Conservation (phyloP, 1,139 yeast genomes). For the Pneumocystis carinii region DNA sequence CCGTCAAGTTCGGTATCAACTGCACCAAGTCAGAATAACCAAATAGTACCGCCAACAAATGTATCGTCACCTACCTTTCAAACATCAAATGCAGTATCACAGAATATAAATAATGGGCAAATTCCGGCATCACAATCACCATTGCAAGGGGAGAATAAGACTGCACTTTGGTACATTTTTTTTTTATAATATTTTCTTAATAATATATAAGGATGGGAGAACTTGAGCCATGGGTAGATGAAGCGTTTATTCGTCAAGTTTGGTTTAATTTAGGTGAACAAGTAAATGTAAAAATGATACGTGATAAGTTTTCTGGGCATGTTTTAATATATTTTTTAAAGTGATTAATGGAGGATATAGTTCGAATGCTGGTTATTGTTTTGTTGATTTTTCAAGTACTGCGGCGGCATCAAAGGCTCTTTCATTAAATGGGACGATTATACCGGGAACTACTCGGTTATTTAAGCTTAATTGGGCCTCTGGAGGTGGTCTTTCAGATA, state of each 20-base stretch:
- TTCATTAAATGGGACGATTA: constrained; percentile 48
- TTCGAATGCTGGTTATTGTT: constrained; percentile 56
- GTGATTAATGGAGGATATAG: constrained; percentile 1
- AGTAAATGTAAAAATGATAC: constrained; percentile 47
- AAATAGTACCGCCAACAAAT: constrained; percentile 10
- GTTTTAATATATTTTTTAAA: not conserved
- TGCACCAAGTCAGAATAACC: constrained; percentile 2
- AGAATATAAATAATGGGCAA: not conserved
- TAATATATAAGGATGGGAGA: constrained; percentile 76
- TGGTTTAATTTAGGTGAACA: constrained; percentile 47
- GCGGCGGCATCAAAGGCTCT: constrained; percentile 56
- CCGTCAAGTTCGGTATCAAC: not conserved
- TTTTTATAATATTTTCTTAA: not conserved
- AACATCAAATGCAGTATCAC: constrained; percentile 6
- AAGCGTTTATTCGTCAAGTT: constrained; percentile 44
- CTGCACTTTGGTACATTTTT: not conserved
- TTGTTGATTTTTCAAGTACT: constrained; percentile 59
- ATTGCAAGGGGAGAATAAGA: constrained; percentile 8
- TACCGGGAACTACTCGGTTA: constrained; percentile 46
- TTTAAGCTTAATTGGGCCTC: constrained; percentile 81
- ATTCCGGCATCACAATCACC: constrained; percentile 9
- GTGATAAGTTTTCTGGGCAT: constrained; percentile 32
- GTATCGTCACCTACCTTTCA: constrained; percentile 7
- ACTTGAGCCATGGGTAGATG: constrained; percentile 75
- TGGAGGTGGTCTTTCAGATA: constrained; percentile 40